phyloP scores from a whole-genome alignment of 495 filamentous ascomycete genomes.

The Aspergillus nidulans region DNA sequence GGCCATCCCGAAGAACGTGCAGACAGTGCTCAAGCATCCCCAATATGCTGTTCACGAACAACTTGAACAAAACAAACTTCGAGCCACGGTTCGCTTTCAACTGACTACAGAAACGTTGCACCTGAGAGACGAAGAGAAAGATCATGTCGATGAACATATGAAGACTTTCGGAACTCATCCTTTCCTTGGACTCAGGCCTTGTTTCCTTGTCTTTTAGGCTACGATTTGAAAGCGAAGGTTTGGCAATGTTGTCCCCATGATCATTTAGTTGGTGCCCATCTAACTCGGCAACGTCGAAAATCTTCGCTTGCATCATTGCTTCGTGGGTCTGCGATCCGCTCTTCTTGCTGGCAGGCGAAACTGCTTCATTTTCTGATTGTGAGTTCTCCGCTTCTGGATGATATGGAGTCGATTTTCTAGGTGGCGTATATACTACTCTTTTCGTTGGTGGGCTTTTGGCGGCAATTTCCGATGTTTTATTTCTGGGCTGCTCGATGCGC shows the following conservation, averaged over 20 bases:
- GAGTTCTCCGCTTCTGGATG: background rate
- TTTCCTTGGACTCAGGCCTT: slow-evolving; percentile 7
- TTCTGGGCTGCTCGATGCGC: slow-evolving; percentile 20
- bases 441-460: slow-evolving; percentile 3
- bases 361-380: background rate
- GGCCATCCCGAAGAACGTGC: slow-evolving; percentile 27
- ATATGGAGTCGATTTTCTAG: slow-evolving; percentile 2
- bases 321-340: background rate
- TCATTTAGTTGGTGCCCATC: slow-evolving; percentile 37
- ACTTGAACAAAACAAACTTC: slow-evolving; percentile 16
- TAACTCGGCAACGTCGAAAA: slow-evolving; percentile 36
- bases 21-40: slow-evolving; percentile 38
- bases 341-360: background rate
- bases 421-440: background rate
- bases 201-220: slow-evolving; percentile 17
- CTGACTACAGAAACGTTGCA: slow-evolving; percentile 23
- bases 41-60: slow-evolving; percentile 25
- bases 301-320: slow-evolving; percentile 5
- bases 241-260: slow-evolving; percentile 13
- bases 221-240: slow-evolving; percentile 20
- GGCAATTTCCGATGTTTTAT: slow-evolving; percentile 13
- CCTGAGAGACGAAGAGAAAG: slow-evolving; percentile 26
- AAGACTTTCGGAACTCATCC: slow-evolving; percentile 21
- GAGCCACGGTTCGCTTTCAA: slow-evolving; percentile 24
- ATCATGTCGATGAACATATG: slow-evolving; percentile 32